Conservation (phyloP, 2,329 filamentous ascomycete genomes). For the Colletotrichum scovillei region DNA sequence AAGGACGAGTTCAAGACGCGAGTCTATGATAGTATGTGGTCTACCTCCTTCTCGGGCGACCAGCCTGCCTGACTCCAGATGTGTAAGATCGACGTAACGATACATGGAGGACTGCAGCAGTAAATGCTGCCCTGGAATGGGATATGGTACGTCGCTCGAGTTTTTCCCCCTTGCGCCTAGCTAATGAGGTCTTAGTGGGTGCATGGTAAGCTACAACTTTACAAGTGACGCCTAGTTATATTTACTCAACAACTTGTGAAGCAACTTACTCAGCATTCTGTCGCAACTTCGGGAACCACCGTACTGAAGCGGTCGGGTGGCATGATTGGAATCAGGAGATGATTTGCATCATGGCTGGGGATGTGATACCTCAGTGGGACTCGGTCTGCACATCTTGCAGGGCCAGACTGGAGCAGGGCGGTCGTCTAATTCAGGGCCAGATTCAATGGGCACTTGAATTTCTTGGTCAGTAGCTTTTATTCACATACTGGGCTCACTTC, state of each 20-base stretch:
- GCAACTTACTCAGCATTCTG: constrained; percentile 55
- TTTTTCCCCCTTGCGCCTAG: too few relatives aligned
- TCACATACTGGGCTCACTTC: neutral
- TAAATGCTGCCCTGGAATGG: neutral
- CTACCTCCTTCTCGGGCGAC: neutral
- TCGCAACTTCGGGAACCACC: constrained; percentile 51
- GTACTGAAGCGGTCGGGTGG: constrained; percentile 40
- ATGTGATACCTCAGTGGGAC: constrained; percentile 48
- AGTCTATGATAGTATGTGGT: constrained; percentile 24
- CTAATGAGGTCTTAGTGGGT: neutral
- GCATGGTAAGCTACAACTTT: neutral
- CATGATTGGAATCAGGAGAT: constrained; percentile 60
- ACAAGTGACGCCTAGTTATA: neutral
- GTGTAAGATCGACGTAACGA: neutral
- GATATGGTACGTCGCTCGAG: too few relatives aligned
- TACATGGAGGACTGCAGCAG: constrained; percentile 40
- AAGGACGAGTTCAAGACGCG: neutral
- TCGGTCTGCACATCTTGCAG: neutral
- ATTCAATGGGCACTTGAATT: constrained; percentile 19
- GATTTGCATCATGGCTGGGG: constrained; percentile 48
- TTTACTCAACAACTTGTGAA: constrained; percentile 36
- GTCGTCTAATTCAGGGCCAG: neutral
- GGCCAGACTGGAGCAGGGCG: constrained; percentile 31
- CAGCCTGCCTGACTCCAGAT: neutral
- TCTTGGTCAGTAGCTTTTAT: constrained; percentile 31